Evolutionary conservation across 2,329 filamentous ascomycete species (phyloP), one percentile per base, ranked within the genome.

Genomic region (Aspergillus fumigatus): DNA sequence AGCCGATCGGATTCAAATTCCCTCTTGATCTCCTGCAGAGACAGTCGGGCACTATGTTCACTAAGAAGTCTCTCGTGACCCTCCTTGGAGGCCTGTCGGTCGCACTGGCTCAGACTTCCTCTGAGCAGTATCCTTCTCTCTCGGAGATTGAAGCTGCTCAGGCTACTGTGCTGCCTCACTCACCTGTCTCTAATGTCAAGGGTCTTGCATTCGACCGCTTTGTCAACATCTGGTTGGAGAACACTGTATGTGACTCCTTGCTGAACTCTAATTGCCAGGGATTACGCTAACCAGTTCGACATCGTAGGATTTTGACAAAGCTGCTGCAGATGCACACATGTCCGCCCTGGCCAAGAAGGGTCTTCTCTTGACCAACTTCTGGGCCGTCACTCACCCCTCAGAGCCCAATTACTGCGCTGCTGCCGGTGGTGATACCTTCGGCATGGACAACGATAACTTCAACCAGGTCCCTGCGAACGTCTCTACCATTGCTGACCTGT

Each of bases 161-260:
- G 14, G 85, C 85, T 7, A 87, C 83, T 1, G 85, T 84, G 10
- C 78, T 80, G 67, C 85, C 85, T 1, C 73, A 75, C 59, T 84
- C 83, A 59, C 84, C 86, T 1, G 84, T 81, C 32, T 47, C 43
- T 4, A 47, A 47, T 17, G 43, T 47, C 21, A 11, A 7, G 43
- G 43, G 43, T 26, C 19, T 47, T 6, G 43, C 43, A 9, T 47
- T 47, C 43, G 26, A 92, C 70, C 84, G 88, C 23, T 83, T 89
- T 59, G 84, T 84, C 54, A 82, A 86, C 57, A 85, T 92, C 72
- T 92, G 87, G 86, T 81, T 91, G 40, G 89, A 92, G 76, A 92
- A 92, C 69, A 89, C 87, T 45, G 81, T 73, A 57, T 55, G 87
- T 63, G n/a, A 10, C 17, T 14, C 17, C 9, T 19, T 47, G 11